Base-by-base conservation (phyloP, 345 rosid species). In the Gossypium thurberi region DNA sequence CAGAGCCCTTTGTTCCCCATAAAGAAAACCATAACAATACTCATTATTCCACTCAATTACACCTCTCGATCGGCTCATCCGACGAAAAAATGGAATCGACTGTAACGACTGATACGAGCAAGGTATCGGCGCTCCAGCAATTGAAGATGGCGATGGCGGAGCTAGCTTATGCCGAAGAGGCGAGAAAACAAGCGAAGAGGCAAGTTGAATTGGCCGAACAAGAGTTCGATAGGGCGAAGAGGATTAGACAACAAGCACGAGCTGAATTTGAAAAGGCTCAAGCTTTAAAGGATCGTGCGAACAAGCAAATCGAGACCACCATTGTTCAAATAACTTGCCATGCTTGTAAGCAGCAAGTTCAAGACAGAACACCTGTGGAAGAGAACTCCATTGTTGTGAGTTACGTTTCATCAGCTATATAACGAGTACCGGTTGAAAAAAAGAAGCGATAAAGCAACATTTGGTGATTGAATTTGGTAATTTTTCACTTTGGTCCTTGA, bases 161-260 rank as follows among this genome's bases (percentile, higher is more conserved):
- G 82, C 87, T 84, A 70, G 79, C 77, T 1, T 84, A 77, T 23
- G 92, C 96, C 0, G 89, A 88, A 57, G 87, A 89, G 71, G 87
- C 88, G 17, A 86, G 97, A 80, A 79, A 77, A 65, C 86, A 81
- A 12, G 97, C 96, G 0, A 90, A 84, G 71, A 73, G 84, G 50
- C 91, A 88, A 89, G 84, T 88, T 42, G 94, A 92, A 78, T 75
- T 88, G 69, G 99, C 99, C 0, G 96, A 95, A 77, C 83, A 28
- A 67, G 98, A 95, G 77, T 86, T 90, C 40, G 87, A 85, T 21
- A 89, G 85, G 26, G 99, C 99, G 2, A 90, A 87, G 84, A 80
- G 82, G 77, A 86, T 89, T 60, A 84, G 98, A 70, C 87, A 89
- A 70, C 90, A 89, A 70, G 97, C 99, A 2, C 94, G 84, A 44